A percentile compares a stretch with the other conserved stretches of the same genome.
Evolutionary conservation across 192 early-diverging fungal genomes (phyloP).

Genomic region (Coemansia sp.): DNA sequence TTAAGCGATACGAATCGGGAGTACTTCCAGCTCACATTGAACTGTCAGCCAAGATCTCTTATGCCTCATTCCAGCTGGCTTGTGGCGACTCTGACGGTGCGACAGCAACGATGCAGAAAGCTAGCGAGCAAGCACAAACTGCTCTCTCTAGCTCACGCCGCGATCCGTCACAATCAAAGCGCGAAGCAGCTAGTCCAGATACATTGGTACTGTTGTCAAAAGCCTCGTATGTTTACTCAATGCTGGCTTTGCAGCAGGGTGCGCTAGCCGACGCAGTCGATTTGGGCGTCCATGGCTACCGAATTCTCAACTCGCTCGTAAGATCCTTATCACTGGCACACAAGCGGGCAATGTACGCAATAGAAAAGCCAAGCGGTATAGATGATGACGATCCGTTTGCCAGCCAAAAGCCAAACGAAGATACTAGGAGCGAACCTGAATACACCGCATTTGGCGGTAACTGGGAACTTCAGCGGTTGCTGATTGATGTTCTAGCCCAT

Average conservation of each 20-base stretch:
- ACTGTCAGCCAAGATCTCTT: slow-evolving; percentile 21
- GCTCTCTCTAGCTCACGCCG: slow-evolving; percentile 2
- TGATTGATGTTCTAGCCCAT: slow-evolving; percentile 31
- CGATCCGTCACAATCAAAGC: not conserved
- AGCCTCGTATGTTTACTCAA: slow-evolving; percentile 29
- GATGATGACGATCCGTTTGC: slow-evolving; percentile 30
- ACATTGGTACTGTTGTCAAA: slow-evolving; percentile 27
- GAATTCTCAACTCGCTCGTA: slow-evolving; percentile 33
- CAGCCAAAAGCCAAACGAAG: slow-evolving; percentile 1
- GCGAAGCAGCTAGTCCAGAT: slow-evolving; percentile 12
- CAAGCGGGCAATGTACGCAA: not conserved
- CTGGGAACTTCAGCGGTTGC: slow-evolving; percentile 46
- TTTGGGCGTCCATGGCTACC: slow-evolving; percentile 43
- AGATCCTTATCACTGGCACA: slow-evolving; percentile 21
- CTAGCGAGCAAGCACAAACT: slow-evolving; percentile 11
- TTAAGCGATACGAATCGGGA: slow-evolving; percentile 25
- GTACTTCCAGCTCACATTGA: slow-evolving; percentile 33
- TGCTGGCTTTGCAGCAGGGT: slow-evolving; percentile 36
- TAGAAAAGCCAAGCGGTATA: not conserved
- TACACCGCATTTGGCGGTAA: slow-evolving; percentile 31
- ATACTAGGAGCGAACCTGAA: slow-evolving; percentile 15
- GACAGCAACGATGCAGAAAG: slow-evolving; percentile 12
- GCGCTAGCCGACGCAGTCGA: slow-evolving; percentile 41
- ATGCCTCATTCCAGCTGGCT: slow-evolving; percentile 24
- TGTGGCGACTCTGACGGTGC: slow-evolving; percentile 18